Conservation (phyloP, 805 yeast species). For the Yamadazyma endophytica region DNA sequence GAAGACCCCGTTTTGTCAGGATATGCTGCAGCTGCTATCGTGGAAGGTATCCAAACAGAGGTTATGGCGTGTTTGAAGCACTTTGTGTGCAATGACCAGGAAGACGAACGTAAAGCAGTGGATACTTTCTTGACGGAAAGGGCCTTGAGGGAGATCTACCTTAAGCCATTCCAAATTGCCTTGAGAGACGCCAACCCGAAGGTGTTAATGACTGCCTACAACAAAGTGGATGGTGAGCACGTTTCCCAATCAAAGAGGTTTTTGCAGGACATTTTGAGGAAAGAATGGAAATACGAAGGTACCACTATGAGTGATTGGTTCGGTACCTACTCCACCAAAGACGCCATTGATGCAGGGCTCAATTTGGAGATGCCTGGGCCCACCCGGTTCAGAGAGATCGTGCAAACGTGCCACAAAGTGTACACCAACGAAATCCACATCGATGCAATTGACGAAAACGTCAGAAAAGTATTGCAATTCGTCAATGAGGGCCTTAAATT, state of each 20-base stretch:
- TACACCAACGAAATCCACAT: slow-evolving; percentile 35
- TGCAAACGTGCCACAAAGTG: slow-evolving; percentile 40
- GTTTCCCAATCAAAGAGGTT: slow-evolving; percentile 44
- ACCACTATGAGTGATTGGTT: slow-evolving; percentile 61
- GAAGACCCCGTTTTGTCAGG: slow-evolving; percentile 55
- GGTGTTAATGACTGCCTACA: slow-evolving; percentile 60
- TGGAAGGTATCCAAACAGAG: slow-evolving; percentile 51
- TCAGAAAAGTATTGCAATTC: slow-evolving; percentile 42
- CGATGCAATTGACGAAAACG: slow-evolving; percentile 45
- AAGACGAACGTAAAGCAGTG: slow-evolving; percentile 47
- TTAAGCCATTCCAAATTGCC: slow-evolving; percentile 62
- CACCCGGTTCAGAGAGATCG: slow-evolving; percentile 40
- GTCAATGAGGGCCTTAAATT: slow-evolving; percentile 40
- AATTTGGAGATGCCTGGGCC: slow-evolving; percentile 71
- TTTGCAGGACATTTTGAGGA: slow-evolving; percentile 43
- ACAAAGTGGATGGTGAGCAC: slow-evolving; percentile 59
- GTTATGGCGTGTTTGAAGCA: slow-evolving; percentile 60
- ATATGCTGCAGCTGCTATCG: slow-evolving; percentile 44
- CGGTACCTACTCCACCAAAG: slow-evolving; percentile 49
- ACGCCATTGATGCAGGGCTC: slow-evolving; percentile 50
- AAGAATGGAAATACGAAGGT: slow-evolving; percentile 59
- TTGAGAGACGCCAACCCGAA: slow-evolving; percentile 48
- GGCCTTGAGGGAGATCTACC: slow-evolving; percentile 62
- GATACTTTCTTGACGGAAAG: slow-evolving; percentile 52
- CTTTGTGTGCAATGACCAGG: slow-evolving; percentile 60